Conservation (phyloP, 2,329 filamentous ascomycete genomes). For the Diplodia sapinea region DNA sequence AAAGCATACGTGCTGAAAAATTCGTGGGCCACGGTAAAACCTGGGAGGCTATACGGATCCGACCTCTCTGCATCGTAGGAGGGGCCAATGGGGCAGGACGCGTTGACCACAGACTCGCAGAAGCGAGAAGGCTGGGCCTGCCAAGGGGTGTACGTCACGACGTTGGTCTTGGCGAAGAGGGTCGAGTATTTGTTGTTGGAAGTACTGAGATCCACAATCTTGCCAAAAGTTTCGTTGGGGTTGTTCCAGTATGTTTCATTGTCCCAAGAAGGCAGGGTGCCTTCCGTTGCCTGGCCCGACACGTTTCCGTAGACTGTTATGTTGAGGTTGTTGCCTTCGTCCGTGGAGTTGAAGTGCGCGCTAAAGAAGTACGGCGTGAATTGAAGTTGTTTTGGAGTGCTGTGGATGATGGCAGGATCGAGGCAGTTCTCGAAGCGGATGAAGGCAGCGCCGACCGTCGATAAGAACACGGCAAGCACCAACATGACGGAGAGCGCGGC, state of each 20-base stretch:
- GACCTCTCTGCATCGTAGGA: constrained; percentile 66
- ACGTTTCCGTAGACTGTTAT: constrained; percentile 92
- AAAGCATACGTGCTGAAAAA: constrained; percentile 87
- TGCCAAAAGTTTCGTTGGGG: constrained; percentile 68
- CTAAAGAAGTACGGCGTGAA: constrained; percentile 78
- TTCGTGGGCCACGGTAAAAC: constrained; percentile 74
- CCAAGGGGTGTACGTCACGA: constrained; percentile 78
- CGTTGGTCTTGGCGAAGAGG: constrained; percentile 71
- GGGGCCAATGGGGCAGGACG: constrained; percentile 75
- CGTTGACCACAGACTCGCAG: constrained; percentile 66
- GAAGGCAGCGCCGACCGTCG: constrained; percentile 55
- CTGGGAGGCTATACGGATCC: constrained; percentile 65
- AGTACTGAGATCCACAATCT: constrained; percentile 72
- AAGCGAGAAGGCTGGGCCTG: constrained; percentile 63
- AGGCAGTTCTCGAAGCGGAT: constrained; percentile 88
- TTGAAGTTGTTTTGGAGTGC: constrained; percentile 70
- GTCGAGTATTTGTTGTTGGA: constrained; percentile 71
- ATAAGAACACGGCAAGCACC: neutral
- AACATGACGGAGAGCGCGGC: constrained; percentile 10
- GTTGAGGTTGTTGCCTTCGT: constrained; percentile 68
- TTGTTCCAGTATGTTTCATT: constrained; percentile 67
- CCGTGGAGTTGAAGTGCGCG: constrained; percentile 71
- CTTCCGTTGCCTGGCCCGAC: constrained; percentile 68
- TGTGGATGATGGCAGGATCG: constrained; percentile 61
- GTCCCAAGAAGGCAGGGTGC: constrained; percentile 64